Conservation (phyloP, 129 eudicot species). For the Pittosporum tobira region DNA sequence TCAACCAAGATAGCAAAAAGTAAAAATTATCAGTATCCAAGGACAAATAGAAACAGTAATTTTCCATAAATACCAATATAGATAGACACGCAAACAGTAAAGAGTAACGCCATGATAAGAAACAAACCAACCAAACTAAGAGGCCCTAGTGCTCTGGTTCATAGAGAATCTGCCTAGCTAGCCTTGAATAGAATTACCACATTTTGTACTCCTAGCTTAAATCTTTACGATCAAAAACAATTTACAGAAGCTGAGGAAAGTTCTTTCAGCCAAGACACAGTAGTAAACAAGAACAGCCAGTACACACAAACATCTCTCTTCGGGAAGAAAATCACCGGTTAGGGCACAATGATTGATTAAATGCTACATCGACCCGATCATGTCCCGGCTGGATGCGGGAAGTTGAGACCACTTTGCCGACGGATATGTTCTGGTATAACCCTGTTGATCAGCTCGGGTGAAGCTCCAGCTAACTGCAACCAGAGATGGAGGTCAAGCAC, state of each 20-base stretch:
- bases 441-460: conserved; percentile 69
- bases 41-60: too few species aligned
- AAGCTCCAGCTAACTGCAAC: conserved; percentile 56
- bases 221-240: conserved; percentile 10
- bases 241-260: conserved; percentile 10
- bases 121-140: neutral
- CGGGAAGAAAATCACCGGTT: neutral
- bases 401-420: conserved; percentile 48
- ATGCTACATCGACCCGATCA: conserved; percentile 1
- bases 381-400: conserved; percentile 24
- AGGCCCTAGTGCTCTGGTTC: neutral
- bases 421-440: conserved; percentile 80
- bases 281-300: neutral
- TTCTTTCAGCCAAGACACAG: conserved; percentile 1
- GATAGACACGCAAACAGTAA: too few species aligned
- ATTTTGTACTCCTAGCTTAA: conserved; percentile 6
- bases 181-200: conserved; percentile 5
- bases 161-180: conserved; percentile 6
- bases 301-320: neutral
- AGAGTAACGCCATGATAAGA: too few species aligned
- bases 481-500: neutral
- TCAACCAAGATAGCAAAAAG: too few species aligned
- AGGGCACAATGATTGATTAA: neutral
- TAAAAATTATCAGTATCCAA: too few species aligned
- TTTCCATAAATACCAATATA: too few species aligned